Evolutionary conservation across 129 eudicot genomes (phyloP).

Genomic region (Centella asiatica): DNA sequence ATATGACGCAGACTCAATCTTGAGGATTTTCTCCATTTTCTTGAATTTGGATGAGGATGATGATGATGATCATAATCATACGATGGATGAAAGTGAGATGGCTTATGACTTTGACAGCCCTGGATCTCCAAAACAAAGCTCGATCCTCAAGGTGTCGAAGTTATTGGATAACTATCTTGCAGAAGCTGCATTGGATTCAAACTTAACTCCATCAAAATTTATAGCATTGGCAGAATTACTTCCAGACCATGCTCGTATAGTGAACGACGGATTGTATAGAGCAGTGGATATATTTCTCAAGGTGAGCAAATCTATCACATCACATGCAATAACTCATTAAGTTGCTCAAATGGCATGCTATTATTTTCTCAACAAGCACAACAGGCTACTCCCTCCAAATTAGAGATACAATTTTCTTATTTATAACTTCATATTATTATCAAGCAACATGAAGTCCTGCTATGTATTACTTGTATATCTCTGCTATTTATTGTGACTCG

Average conservation of each 20-base stretch:
- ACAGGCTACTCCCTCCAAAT: too few species aligned
- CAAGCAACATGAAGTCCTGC: too few species aligned
- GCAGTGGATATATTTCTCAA: constrained; percentile 91
- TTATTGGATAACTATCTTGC: constrained; percentile 81
- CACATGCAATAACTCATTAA: background rate
- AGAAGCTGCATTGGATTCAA: constrained; percentile 76
- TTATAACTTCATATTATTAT: too few species aligned
- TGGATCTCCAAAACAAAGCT: constrained; percentile 91
- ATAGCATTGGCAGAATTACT: constrained; percentile 78
- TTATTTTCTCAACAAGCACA: background rate
- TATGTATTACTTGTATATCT: too few species aligned
- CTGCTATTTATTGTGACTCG: too few species aligned
- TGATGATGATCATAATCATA: constrained; percentile 51
- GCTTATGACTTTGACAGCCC: constrained; percentile 81
- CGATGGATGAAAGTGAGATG: constrained; percentile 78
- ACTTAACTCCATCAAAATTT: constrained; percentile 59
- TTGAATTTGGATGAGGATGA: constrained; percentile 90
- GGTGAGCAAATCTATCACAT: constrained; percentile 29
- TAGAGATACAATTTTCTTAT: too few species aligned
- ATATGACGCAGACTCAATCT: constrained; percentile 70
- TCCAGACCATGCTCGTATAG: constrained; percentile 86
- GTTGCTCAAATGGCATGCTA: too few species aligned
- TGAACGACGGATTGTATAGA: constrained; percentile 83
- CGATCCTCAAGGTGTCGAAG: constrained; percentile 88
- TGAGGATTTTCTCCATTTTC: constrained; percentile 83